phyloP scores from a whole-genome alignment of 1,284 basidiomycete species.

The Cryptococcus sp. region DNA sequence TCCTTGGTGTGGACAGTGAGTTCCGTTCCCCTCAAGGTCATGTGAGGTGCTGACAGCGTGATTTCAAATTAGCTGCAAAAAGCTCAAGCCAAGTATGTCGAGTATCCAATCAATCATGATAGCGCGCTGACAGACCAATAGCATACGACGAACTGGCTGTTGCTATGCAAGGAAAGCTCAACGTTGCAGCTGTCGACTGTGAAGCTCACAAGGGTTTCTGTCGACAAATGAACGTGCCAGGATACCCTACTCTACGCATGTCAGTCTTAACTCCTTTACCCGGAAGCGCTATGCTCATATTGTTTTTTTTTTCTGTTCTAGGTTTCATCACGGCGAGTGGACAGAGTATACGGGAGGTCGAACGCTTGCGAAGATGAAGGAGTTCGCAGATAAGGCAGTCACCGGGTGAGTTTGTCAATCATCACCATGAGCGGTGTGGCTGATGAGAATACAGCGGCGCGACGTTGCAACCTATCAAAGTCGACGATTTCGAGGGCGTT shows the following conservation, averaged over 20 bases:
- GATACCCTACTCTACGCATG: constrained; percentile 78
- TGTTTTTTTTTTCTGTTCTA: constrained; percentile 18
- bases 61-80: constrained; percentile 64
- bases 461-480: constrained; percentile 57
- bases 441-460: constrained; percentile 45
- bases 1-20: constrained; percentile 83
- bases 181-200: constrained; percentile 82
- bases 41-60: background rate
- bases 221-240: constrained; percentile 63
- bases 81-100: constrained; percentile 67
- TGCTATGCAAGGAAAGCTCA: constrained; percentile 67
- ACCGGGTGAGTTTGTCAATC: constrained; percentile 58
- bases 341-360: constrained; percentile 40
- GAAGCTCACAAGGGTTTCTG: constrained; percentile 71
- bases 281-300: background rate
- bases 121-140: constrained; percentile 12
- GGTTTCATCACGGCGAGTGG: constrained; percentile 55
- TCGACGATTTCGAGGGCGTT: constrained; percentile 56
- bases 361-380: constrained; percentile 65
- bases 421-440: background rate
- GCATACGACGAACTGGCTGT: constrained; percentile 71
- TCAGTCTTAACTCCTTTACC: constrained; percentile 51
- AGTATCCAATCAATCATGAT: background rate
- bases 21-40: background rate
- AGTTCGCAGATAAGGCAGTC: constrained; percentile 70